Base-by-base conservation (phyloP, 495 filamentous ascomycete species). In the Penicillium turbatum region DNA sequence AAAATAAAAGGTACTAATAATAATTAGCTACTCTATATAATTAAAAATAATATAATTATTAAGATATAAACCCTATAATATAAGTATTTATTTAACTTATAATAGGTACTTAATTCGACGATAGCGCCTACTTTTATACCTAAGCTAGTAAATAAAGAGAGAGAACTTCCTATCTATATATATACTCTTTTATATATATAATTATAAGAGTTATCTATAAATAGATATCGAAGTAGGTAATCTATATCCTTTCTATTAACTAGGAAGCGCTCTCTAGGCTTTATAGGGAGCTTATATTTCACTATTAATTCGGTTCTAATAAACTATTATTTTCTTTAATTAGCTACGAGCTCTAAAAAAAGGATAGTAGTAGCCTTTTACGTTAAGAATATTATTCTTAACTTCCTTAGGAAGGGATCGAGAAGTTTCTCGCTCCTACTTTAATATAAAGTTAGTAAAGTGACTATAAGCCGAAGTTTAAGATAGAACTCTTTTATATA, bases 21-120 rank as follows among this genome's bases (percentile, higher is more conserved):
- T 19, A 24, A 9, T 27, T 24, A 34, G 26, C 54, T 42, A 61
- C 54, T 31, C 17, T 4, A 19, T 45, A 31, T 45, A 31, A 30
- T 45, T 5, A 43, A 26, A 26, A 43, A 43, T 45, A 6, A 21
- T 27, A 16, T 48, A 17, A 24, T 21, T 4, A 24, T 24, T 4
- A 24, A 24, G 21, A 24, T 24, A 38, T 39, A 55, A 56, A 67
- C 56, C 58, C 29, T 53, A 39, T 67, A 67, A 45, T 63, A 66
- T 36, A 66, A 52, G 42, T 39, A 59, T 38, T 67, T 31, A 39
- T 67, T 64, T 5, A 31, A 56, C 4, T 54, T 17, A 15, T 13
- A 9, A 51, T 67, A 67, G 31, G 49, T 15, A 49, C 59, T 67
- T 21, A 50, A 64, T 39, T 64, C 52, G 8, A 67, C 40, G 8